Evolutionary conservation across 768 basidiomycete genomes (phyloP), one percentile per base, ranked within the genome.

Genomic region (Termitomyces sp.): DNA sequence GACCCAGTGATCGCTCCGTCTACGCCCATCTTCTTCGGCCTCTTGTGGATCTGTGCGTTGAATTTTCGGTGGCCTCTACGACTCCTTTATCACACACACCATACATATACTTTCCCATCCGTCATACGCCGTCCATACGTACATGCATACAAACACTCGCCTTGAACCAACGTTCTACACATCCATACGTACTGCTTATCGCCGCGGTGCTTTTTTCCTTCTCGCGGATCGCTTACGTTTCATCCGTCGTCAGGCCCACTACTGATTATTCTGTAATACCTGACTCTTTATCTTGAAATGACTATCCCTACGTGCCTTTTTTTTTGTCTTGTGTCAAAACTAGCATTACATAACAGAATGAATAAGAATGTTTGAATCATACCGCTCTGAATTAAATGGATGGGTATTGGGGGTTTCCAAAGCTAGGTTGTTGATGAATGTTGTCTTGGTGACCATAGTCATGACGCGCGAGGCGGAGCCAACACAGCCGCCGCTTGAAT

Each of bases 1-100:
- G 80, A 90, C 94, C 73, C 93, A 95, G 87, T 95, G 61, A 70
- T 67, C 37, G 4, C 43, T 7, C 29, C n/a, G 17, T 40, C 45
- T 15, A 31, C 17, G 1, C 20, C 11, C 36, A 29, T 49, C 25
- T 36, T 45, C 31, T 17, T 36, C 14, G 15, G 25, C 29, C 36
- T 20, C 34, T 58, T 20, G 43, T 40, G n/a, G 37, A 47, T 29
- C 11, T 58, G 6, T 29, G 9, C 36, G 25, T 38, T 29, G 57
- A 17, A 40, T 49, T 38, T 36, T 25, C 25, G 47, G 31, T n/a
- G 25, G 40, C 54, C 52, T 9, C 53, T 40, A 38, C 14, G 17
- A 31, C 38, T n/a, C 11, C 17, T 55, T 17, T 7, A 20, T 20
- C 42, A 56, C 31, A 12, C 42, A 56, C 31, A 12, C 31, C 55